A percentile compares a stretch with the other conserved stretches of the same genome.
phyloP scores from a whole-genome alignment of 768 basidiomycete species.

The Termitomyces sp. region DNA sequence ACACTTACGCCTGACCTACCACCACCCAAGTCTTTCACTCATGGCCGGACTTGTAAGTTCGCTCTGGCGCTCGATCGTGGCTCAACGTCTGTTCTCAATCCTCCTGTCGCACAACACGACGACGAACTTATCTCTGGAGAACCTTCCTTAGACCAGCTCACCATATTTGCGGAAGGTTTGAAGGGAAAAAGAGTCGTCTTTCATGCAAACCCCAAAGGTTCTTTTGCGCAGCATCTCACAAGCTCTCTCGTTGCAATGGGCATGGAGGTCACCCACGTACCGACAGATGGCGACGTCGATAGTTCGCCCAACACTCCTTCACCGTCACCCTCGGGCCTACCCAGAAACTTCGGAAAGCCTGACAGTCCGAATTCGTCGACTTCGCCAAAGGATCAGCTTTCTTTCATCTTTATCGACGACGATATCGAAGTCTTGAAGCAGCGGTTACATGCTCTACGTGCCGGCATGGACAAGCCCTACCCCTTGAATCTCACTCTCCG shows the following conservation, averaged over 20 bases:
- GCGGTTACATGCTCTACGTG: conserved; percentile 62
- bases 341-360: conserved; percentile 2
- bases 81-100: conserved; percentile 35
- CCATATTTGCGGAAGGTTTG: conserved; percentile 73
- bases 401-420: conserved; percentile 91
- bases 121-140: conserved; percentile 55
- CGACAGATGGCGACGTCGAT: conserved; percentile 52
- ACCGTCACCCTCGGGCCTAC: conserved; percentile 4
- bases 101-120: conserved; percentile 33
- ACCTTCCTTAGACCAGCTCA: conserved; percentile 75
- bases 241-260: conserved; percentile 94
- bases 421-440: conserved; percentile 77
- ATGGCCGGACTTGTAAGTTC: conserved; percentile 61
- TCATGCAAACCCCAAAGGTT: conserved; percentile 80
- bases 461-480: conserved; percentile 49
- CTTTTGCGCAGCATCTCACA: conserved; percentile 90
- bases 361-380: conserved; percentile 3
- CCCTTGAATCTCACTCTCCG: conserved; percentile 32
- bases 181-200: conserved; percentile 80
- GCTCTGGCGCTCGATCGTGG: conserved; percentile 60
- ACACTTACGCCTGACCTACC: conserved; percentile 37
- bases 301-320: conserved; percentile 18
- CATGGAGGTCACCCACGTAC: conserved; percentile 83
- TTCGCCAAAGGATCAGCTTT: conserved; percentile 19
- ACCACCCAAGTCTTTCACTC: conserved; percentile 31